phyloP scores from a whole-genome alignment of 768 basidiomycete genomes.

The Suillus cothurnatus region DNA sequence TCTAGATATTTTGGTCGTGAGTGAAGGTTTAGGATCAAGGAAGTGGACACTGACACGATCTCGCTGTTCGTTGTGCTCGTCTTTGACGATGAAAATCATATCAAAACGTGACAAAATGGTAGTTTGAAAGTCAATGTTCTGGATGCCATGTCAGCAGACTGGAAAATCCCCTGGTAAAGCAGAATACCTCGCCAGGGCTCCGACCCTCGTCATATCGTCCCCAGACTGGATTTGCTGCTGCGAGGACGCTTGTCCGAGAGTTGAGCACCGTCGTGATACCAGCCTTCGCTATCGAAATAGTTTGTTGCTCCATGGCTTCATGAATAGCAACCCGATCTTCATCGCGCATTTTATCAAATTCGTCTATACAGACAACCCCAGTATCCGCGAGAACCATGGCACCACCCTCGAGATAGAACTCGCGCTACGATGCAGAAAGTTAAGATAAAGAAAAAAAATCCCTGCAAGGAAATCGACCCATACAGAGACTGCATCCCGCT shows the following conservation, averaged over 20 bases:
- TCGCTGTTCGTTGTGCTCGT: conserved; percentile 93
- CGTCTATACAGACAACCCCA: conserved; percentile 98
- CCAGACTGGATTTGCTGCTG: conserved; percentile 97
- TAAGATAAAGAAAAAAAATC: conserved; percentile 9
- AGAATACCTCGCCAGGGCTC: conserved; percentile 84
- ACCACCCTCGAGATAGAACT: conserved; percentile 98
- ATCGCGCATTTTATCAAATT: conserved; percentile 99
- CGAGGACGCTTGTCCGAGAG: conserved; percentile 92
- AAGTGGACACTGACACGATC: conserved; percentile 65
- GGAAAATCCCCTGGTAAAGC: not conserved
- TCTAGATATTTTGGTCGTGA: conserved; percentile 44
- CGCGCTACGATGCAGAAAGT: conserved; percentile 57
- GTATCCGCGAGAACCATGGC: conserved; percentile 99
- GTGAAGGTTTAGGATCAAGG: not conserved
- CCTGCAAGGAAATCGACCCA: conserved; percentile 30
- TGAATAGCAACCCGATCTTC: conserved; percentile 99
- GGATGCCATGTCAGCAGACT: not conserved
- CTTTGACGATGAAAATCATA: conserved; percentile 99
- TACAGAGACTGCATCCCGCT: conserved; percentile 89
- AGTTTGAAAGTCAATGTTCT: conserved; percentile 97
- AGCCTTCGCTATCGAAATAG: conserved; percentile 98
- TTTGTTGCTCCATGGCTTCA: conserved; percentile 99
- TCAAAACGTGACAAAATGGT: conserved; percentile 98
- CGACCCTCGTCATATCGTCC: conserved; percentile 96
- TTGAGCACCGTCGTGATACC: conserved; percentile 98